These are phyloP conservation scores for Gonium pectorale DNA, from an alignment of 139 green algal species.

Conservation along the genomic window DNA sequence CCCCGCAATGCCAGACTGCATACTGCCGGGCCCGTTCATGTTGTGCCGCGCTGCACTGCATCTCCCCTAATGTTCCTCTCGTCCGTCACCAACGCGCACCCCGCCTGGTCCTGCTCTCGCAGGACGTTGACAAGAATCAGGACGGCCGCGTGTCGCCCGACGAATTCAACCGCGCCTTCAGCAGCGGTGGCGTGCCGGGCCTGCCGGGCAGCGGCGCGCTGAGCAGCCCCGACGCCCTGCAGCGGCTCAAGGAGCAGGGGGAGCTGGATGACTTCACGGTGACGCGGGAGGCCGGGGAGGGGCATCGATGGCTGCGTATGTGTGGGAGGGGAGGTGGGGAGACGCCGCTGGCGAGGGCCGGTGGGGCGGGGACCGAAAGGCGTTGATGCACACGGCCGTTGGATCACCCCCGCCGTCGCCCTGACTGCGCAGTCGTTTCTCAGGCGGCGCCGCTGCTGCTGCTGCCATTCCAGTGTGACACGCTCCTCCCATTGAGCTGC, in stretches of 20 bases:
- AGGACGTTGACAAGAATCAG: conserved; percentile 52
- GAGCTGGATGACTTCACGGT: conserved; percentile 49
- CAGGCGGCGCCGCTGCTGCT: no score
- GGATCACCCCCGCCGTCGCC: no score
- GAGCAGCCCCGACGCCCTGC: conserved; percentile 7
- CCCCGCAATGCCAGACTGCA: no score
- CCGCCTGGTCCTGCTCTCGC: neutral
- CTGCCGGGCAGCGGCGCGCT: conserved; percentile 40
- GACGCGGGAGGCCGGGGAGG: neutral
- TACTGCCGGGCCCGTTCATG: no score
- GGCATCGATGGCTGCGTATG: neutral
- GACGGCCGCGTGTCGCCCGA: conserved; percentile 52
- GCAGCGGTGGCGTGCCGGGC: conserved; percentile 45
- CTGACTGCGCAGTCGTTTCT: no score
- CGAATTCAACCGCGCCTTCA: conserved; percentile 50
- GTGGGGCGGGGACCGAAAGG: no score
- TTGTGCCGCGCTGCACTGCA: no score
- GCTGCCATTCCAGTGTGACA: no score
- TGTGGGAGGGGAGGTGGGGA: neutral
- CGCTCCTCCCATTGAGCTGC: no score
- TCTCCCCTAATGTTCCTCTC: neutral
- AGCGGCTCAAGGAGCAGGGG: conserved; percentile 33
- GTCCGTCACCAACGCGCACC: neutral
- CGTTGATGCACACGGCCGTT: no score
- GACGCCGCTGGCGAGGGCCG: no score